A percentile compares a stretch with the other conserved stretches of the same genome.
Conservation (phyloP, 1,139 yeast species). For the Taphrina sp. region DNA sequence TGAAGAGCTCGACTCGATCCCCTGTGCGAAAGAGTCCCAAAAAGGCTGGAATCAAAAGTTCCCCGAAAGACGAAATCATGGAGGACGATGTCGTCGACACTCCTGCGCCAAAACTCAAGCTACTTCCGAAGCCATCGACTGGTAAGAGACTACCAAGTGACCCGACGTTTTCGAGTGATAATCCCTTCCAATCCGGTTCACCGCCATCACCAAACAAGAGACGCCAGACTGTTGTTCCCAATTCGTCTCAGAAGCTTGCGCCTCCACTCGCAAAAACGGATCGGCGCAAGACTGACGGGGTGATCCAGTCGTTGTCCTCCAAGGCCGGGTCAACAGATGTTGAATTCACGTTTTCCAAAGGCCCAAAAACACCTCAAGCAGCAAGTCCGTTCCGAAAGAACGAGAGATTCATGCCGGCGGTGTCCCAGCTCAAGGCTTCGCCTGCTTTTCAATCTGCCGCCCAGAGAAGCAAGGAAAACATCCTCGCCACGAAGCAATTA, state of each 20-base stretch:
- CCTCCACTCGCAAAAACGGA: conserved; percentile 14
- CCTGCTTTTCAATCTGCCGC: conserved; percentile 32
- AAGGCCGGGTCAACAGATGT: conserved; percentile 7
- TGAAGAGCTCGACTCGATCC: conserved; percentile 1
- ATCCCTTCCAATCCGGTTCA: conserved; percentile 31
- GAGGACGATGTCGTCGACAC: conserved; percentile 1
- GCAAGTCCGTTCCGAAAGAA: conserved; percentile 7
- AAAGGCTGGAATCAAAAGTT: not conserved
- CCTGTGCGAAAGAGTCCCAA: not conserved
- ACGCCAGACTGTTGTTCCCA: conserved; percentile 18
- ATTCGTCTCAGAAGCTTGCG: conserved; percentile 14
- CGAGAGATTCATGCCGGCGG: conserved; percentile 30
- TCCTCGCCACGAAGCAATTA: conserved; percentile 18
- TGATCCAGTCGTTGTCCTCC: conserved; percentile 12
- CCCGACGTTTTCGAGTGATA: conserved; percentile 25
- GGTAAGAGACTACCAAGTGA: conserved; percentile 14
- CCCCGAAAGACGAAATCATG: conserved; percentile 16
- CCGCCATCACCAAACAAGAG: conserved; percentile 19
- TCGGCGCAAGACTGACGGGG: conserved; percentile 20
- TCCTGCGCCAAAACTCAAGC: conserved; percentile 11
- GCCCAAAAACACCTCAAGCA: not conserved
- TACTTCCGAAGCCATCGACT: conserved; percentile 6
- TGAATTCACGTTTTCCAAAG: conserved; percentile 6
- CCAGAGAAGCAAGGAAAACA: conserved; percentile 24
- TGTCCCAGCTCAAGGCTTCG: conserved; percentile 13